A percentile compares a stretch with the other conserved stretches of the same genome.
Evolutionary conservation across 2,329 filamentous ascomycete genomes (phyloP).

Genomic region (Cytospora leucostoma): DNA sequence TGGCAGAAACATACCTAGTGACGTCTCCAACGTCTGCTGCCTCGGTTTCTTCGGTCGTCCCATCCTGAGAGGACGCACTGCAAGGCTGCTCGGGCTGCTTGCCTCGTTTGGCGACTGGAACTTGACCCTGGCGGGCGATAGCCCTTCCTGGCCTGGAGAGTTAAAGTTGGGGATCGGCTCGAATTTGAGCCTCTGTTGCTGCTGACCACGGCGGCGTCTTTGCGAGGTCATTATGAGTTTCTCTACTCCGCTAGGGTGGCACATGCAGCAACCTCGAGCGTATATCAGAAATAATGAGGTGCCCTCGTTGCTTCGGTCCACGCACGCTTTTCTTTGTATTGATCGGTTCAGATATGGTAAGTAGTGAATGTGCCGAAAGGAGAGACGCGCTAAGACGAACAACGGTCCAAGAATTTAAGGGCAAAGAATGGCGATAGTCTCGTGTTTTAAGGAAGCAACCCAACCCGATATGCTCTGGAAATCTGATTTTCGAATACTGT

Average conservation of each 20-base stretch:
- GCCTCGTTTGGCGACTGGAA: conserved; percentile 27
- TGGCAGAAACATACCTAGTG: conserved; percentile 25
- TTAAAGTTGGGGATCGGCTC: conserved; percentile 33
- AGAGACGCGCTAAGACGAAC: too few relatives aligned
- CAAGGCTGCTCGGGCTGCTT: conserved; percentile 15
- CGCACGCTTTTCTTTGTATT: not conserved
- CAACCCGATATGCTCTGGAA: not conserved
- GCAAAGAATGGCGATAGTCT: not conserved
- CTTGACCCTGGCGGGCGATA: conserved; percentile 35
- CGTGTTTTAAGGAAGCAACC: not conserved
- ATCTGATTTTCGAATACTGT: not conserved
- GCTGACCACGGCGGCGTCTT: conserved; percentile 24
- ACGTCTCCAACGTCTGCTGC: conserved; percentile 29
- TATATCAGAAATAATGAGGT: not conserved
- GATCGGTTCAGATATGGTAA: not conserved
- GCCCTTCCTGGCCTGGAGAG: conserved; percentile 29
- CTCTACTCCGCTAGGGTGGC: not conserved
- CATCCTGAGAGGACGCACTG: conserved; percentile 11
- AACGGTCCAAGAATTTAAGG: too few relatives aligned
- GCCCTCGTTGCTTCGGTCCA: not conserved
- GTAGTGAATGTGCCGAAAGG: too few relatives aligned
- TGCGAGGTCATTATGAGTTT: conserved; percentile 17
- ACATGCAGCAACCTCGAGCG: not conserved
- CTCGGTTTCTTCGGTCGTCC: conserved; percentile 21
- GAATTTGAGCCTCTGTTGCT: conserved; percentile 35